Conservation (phyloP, 2,329 filamentous ascomycete genomes). For the Grosmannia huntii region DNA sequence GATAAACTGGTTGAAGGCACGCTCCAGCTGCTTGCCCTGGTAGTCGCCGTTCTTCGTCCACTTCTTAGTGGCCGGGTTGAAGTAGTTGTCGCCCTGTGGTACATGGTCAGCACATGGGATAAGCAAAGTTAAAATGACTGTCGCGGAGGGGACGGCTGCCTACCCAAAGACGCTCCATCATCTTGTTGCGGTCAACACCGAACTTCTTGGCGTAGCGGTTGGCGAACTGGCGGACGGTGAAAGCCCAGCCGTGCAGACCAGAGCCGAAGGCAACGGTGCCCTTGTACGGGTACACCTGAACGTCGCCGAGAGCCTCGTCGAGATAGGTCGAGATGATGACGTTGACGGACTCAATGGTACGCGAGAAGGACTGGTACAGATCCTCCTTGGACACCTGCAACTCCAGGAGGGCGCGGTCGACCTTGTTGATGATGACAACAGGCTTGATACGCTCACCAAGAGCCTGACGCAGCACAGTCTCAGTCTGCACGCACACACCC, state of each 20-base stretch:
- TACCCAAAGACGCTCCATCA: constrained; percentile 99
- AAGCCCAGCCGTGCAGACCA: constrained; percentile 99
- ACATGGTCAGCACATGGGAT: background rate
- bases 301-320: constrained; percentile 92
- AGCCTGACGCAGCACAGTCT: constrained; percentile 98
- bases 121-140: constrained; percentile 5
- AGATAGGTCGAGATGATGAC: constrained; percentile 99
- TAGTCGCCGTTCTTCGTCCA: constrained; percentile 81
- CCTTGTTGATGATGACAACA: constrained; percentile 99
- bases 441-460: constrained; percentile 99
- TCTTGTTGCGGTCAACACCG: constrained; percentile 98
- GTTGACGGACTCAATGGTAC: constrained; percentile 99
- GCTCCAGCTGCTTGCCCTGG: constrained; percentile 84
- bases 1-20: constrained; percentile 98
- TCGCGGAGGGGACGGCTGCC: constrained; percentile 18
- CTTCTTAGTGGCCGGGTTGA: constrained; percentile 99
- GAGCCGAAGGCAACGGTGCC: constrained; percentile 98
- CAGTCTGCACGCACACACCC: constrained; percentile 99
- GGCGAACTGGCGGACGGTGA: constrained; percentile 98
- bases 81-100: constrained; percentile 79
- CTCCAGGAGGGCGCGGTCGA: constrained; percentile 98
- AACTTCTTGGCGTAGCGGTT: constrained; percentile 98
- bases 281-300: constrained; percentile 96
- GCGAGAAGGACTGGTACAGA: constrained; percentile 98
- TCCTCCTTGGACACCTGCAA: constrained; percentile 98